A percentile compares a stretch with the other conserved stretches of the same genome.
Evolutionary conservation across 768 basidiomycete species (phyloP).

Genomic region (Nidula microcarpa): DNA sequence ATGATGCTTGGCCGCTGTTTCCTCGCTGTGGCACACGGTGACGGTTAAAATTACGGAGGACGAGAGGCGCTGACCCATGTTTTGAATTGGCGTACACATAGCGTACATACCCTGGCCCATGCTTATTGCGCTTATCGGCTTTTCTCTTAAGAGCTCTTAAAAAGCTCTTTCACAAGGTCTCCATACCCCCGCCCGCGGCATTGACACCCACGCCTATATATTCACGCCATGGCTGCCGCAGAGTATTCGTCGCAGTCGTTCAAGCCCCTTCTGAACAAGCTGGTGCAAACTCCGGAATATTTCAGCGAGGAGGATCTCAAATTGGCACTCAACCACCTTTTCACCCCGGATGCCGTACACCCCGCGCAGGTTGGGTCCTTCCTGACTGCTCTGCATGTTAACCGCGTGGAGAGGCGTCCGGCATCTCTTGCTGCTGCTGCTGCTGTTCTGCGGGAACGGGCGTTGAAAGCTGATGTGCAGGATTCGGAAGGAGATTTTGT

Average conservation of each 20-base stretch:
- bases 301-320: conserved; percentile 79
- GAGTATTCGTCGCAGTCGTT: conserved; percentile 48
- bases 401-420: conserved; percentile 71
- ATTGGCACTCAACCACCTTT: conserved; percentile 68
- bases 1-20: no score
- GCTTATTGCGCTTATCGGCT: no score
- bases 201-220: not conserved
- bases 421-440: conserved; percentile 81
- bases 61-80: no score
- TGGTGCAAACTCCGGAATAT: conserved; percentile 76
- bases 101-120: no score
- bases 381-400: conserved; percentile 79
- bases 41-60: no score
- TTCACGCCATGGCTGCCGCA: not conserved
- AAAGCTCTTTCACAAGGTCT: not conserved
- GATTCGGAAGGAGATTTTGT: conserved; percentile 67
- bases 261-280: conserved; percentile 72
- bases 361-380: conserved; percentile 87
- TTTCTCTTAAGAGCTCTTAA: no score
- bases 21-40: no score
- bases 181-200: not conserved
- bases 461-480: conserved; percentile 59
- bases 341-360: conserved; percentile 58
- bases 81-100: no score
- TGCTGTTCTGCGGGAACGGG: conserved; percentile 63